A percentile compares a stretch with the other conserved stretches of the same genome.
phyloP scores from a whole-genome alignment of 768 basidiomycete species.

The Serendipita sp. region DNA sequence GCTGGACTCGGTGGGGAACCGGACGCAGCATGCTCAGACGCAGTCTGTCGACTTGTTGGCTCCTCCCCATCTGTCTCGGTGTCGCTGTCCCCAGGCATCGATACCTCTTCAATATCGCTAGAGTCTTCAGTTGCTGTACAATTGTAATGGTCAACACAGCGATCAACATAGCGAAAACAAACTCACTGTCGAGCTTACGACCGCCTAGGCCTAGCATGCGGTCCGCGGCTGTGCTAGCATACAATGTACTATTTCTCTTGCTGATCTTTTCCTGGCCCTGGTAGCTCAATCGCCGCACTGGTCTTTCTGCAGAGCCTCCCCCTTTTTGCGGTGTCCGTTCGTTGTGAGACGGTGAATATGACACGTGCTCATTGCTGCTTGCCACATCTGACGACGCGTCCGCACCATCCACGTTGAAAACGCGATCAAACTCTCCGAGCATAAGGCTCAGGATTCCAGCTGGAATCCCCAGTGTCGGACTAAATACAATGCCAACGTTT shows the following conservation, averaged over 20 bases:
- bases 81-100: slow-evolving; percentile 56
- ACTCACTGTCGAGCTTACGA: slow-evolving; percentile 48
- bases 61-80: slow-evolving; percentile 37
- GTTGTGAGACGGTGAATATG: slow-evolving; percentile 3
- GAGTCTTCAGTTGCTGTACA: slow-evolving; percentile 14
- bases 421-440: slow-evolving; percentile 82
- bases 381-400: slow-evolving; percentile 21
- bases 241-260: slow-evolving; percentile 70
- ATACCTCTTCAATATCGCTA: slow-evolving; percentile 35
- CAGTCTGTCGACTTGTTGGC: slow-evolving; percentile 23
- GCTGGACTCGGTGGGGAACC: slow-evolving; percentile 16
- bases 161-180: neutral
- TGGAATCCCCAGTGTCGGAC: slow-evolving; percentile 94
- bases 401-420: slow-evolving; percentile 60
- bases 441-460: slow-evolving; percentile 92
- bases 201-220: slow-evolving; percentile 63
- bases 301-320: slow-evolving; percentile 10
- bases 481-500: slow-evolving; percentile 97
- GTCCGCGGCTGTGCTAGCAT: slow-evolving; percentile 71
- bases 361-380: slow-evolving; percentile 14
- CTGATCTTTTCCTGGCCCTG: slow-evolving; percentile 14
- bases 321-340: slow-evolving; percentile 13
- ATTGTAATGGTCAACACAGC: slow-evolving; percentile 1
- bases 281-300: slow-evolving; percentile 20
- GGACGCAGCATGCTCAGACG: slow-evolving; percentile 26